phyloP scores from a whole-genome alignment of 2,329 filamentous ascomycete genomes.

The Chalaropsis thielavioides region DNA sequence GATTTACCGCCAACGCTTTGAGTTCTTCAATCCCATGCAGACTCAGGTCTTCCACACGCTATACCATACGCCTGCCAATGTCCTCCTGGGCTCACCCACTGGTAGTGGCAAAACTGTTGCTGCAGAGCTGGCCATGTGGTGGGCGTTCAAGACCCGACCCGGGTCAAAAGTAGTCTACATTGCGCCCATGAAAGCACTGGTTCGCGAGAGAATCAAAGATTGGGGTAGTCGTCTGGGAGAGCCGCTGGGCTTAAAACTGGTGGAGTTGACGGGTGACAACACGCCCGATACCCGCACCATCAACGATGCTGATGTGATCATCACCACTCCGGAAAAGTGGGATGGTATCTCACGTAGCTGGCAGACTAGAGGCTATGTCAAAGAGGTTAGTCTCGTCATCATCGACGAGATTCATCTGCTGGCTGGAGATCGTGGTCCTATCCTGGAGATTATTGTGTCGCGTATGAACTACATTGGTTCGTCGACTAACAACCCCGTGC shows the following conservation, averaged over 20 bases:
- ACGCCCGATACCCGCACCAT: slow-evolving; percentile 95
- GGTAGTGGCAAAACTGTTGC: slow-evolving; percentile 97
- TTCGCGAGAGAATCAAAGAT: slow-evolving; percentile 89
- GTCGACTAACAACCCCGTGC: slow-evolving; percentile 76
- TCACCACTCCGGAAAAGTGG: slow-evolving; percentile 99
- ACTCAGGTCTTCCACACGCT: slow-evolving; percentile 96
- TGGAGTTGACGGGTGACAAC: slow-evolving; percentile 92
- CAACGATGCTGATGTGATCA: slow-evolving; percentile 89
- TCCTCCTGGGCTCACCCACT: slow-evolving; percentile 86
- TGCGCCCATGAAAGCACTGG: slow-evolving; percentile 96
- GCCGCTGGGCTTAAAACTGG: slow-evolving; percentile 75
- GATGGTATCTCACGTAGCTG: slow-evolving; percentile 98
- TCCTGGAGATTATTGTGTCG: slow-evolving; percentile 89
- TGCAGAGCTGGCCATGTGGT: slow-evolving; percentile 97
- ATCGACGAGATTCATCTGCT: slow-evolving; percentile 97
- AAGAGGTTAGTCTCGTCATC: slow-evolving; percentile 87
- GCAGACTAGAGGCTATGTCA: slow-evolving; percentile 93
- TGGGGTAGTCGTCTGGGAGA: slow-evolving; percentile 72
- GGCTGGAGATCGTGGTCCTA: slow-evolving; percentile 91
- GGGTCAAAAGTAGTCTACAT: slow-evolving; percentile 98
- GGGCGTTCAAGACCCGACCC: slow-evolving; percentile 87
- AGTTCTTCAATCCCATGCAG: slow-evolving; percentile 99
- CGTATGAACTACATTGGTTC: slow-evolving; percentile 98
- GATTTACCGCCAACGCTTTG: slow-evolving; percentile 75
- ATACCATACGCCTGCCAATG: slow-evolving; percentile 83